Base-by-base conservation (phyloP, 371 early-diverging fungal genomes). In the Rhizopus delemar region DNA sequence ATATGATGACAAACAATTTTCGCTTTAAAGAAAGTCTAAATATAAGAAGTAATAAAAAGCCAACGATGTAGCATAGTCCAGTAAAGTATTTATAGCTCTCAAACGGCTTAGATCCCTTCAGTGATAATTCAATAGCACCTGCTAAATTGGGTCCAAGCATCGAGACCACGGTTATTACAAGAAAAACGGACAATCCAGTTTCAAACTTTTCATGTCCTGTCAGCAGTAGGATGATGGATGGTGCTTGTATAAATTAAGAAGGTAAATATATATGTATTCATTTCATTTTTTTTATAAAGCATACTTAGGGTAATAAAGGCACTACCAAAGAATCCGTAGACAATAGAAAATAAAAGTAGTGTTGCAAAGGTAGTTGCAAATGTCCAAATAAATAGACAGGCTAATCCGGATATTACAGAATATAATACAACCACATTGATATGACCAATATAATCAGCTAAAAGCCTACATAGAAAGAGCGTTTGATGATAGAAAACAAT, bases 261-360 rank as follows among this genome's bases (percentile, higher is more conserved):
- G 16, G 5, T 36, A 32, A 11, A 13, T 15, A 34, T 5, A 4
- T 31, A 41, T 16, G 13, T 41, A 11, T 34, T 46, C 33, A 15
- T 32, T 45, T 1, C 13, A 15, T 39, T 39, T 39, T 31, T 8
- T 7, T 5, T 45, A 29, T 22, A 5, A 29, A 9, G 11, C 46
- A 53, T 68, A 74, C 74, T 61, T 28, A 74, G 38, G 29, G 77
- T 62, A 46, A 69, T 58, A 36, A 70, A 78, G 1, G 69, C 60
- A 6, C 80, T 76, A 8, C 75, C 67, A 51, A 68, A 67, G 29
- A 74, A 61, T 1, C 81, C 81, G 58, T 68, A 78, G 2, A 77
- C 36, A 16, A 59, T 38, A 1, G 69, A 46, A 55, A 77, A 80
- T 1, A 61, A 67, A 34, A 68, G 59, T 31, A 83, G 48, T 0